Percentiles rank a stretch among this genome's conserved stretches.
These are phyloP conservation scores for Cercospora sp. DNA, from an alignment of 2,329 filamentous ascomycete genomes.

Conservation along the genomic window DNA sequence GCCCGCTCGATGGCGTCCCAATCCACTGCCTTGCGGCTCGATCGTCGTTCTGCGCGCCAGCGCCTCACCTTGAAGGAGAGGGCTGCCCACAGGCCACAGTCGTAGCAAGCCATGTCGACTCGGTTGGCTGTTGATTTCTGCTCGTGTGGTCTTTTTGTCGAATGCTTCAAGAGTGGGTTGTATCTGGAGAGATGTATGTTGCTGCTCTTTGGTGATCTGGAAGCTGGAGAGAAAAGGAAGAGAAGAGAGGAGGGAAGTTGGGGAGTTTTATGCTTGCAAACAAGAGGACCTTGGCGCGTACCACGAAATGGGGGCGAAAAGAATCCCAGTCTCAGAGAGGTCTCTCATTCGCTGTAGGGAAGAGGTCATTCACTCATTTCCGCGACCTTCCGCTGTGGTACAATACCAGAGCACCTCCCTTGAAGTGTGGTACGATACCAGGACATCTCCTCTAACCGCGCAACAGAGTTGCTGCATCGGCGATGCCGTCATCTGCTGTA, in stretches of 20 bases:
- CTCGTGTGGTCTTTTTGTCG: conserved; percentile 4
- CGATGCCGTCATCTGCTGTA: background rate
- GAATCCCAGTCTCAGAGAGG: too few relatives aligned
- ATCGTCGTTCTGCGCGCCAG: conserved; percentile 5
- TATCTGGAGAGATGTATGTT: background rate
- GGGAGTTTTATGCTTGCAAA: background rate
- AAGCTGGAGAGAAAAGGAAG: background rate
- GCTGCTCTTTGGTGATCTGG: background rate
- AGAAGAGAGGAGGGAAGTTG: background rate
- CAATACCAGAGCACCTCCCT: background rate
- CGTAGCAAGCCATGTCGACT: conserved; percentile 8
- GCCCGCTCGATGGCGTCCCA: conserved; percentile 5
- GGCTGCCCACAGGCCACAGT: conserved; percentile 4
- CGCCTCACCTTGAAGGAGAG: conserved; percentile 5
- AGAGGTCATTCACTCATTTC: too few relatives aligned
- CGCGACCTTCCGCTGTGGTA: background rate
- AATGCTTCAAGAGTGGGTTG: conserved; percentile 4
- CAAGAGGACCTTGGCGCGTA: background rate
- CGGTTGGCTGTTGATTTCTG: background rate
- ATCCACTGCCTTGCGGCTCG: conserved; percentile 3
- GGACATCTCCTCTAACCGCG: background rate
- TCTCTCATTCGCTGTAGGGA: too few relatives aligned
- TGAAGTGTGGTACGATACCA: background rate
- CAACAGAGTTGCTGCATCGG: background rate
- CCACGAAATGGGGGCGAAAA: background rate